These are phyloP conservation scores for Phylloporus arenicola DNA, from an alignment of 768 basidiomycete species.

Conservation along the genomic window DNA sequence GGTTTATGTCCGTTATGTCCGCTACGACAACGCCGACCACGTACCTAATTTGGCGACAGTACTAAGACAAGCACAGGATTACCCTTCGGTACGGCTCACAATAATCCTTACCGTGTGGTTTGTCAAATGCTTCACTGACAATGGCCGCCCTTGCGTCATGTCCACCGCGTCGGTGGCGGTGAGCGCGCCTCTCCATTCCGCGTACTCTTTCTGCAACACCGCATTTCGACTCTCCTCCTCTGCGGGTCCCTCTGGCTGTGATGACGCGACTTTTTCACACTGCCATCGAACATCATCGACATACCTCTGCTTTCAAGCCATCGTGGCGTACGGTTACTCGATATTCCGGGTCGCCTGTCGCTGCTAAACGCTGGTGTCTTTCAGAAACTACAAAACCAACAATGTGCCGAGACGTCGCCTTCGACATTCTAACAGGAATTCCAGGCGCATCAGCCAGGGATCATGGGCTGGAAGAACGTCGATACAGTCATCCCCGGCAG, in stretches of 20 bases:
- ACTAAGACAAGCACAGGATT: slow-evolving; percentile 22
- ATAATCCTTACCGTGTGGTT: slow-evolving; percentile 5
- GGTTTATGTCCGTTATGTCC: slow-evolving; percentile 1
- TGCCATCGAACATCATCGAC: slow-evolving; percentile 22
- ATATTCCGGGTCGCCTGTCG: slow-evolving; percentile 26
- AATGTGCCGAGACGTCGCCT: slow-evolving; percentile 17
- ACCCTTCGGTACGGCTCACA: slow-evolving; percentile 17
- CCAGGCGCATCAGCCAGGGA: slow-evolving; percentile 18
- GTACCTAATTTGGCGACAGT: neutral
- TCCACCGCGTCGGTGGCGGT: slow-evolving; percentile 26
- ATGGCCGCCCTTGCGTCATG: slow-evolving; percentile 21
- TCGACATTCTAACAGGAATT: slow-evolving; percentile 28
- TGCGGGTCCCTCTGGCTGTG: slow-evolving; percentile 30
- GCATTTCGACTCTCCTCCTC: slow-evolving; percentile 22
- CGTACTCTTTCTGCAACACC: slow-evolving; percentile 30
- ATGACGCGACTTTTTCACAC: slow-evolving; percentile 29
- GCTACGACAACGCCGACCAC: slow-evolving; percentile 1
- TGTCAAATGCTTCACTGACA: slow-evolving; percentile 7
- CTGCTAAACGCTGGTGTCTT: slow-evolving; percentile 15
- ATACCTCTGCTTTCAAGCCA: slow-evolving; percentile 16
- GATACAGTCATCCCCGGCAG: slow-evolving; percentile 58
- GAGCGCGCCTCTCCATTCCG: slow-evolving; percentile 24
- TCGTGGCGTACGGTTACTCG: slow-evolving; percentile 29
- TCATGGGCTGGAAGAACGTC: slow-evolving; percentile 58
- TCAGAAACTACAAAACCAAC: slow-evolving; percentile 32